Conservation (phyloP, 2,329 filamentous ascomycete species). For the Venturia pyrina region DNA sequence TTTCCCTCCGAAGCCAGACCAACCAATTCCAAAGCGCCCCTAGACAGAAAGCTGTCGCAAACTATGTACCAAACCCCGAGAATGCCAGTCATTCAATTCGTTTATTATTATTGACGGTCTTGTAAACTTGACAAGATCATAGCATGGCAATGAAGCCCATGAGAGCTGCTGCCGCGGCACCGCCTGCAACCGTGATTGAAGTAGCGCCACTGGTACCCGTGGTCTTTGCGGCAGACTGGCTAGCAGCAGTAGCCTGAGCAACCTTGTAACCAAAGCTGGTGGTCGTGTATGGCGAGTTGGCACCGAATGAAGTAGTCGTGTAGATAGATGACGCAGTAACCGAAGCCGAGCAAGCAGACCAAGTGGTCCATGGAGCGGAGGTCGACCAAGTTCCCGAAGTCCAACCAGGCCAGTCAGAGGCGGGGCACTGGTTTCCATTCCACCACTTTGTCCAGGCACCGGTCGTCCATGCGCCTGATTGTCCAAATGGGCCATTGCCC, state of each 20-base stretch:
- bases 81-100: not conserved
- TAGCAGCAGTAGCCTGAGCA: conserved; percentile 6
- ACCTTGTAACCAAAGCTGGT: conserved; percentile 14
- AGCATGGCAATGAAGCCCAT: not conserved
- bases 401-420: conserved; percentile 13
- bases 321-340: conserved; percentile 12
- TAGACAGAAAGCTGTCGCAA: not conserved
- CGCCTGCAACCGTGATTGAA: conserved; percentile 2
- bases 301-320: conserved; percentile 9
- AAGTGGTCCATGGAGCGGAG: conserved; percentile 13
- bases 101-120: not conserved
- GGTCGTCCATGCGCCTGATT: conserved; percentile 12
- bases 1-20: not conserved
- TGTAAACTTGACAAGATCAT: not conserved
- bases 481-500: conserved; percentile 8
- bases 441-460: conserved; percentile 14
- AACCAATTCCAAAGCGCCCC: not conserved
- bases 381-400: conserved; percentile 13
- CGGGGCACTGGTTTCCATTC: conserved; percentile 10
- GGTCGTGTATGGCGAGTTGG: not conserved
- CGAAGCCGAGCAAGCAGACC: conserved; percentile 13
- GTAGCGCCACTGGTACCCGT: not conserved
- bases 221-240: not conserved
- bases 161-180: conserved; percentile 4
- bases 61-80: not conserved